Base-by-base conservation (phyloP, 2,329 filamentous ascomycete species). In the Penicillium crustosum region DNA sequence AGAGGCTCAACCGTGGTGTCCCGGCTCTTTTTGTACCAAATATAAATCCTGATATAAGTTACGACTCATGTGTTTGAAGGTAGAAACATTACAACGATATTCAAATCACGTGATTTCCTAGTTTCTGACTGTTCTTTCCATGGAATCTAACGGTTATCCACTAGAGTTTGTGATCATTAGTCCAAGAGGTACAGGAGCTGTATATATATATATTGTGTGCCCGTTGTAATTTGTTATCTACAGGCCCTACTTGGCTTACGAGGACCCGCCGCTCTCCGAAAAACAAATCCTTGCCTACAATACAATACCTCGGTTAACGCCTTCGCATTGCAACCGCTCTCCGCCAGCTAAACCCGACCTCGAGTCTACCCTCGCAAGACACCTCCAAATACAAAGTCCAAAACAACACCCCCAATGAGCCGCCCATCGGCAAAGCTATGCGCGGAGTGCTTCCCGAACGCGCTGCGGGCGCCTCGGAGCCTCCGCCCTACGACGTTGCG, bases 401-500 rank as follows among this genome's bases (percentile, higher is more conserved):
- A 41, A 52, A 21, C 21, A 10, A 6, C 17, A 17, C 27, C 36
- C 36, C 58, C 53, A 66, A 73, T 73, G 69, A 73, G 67, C 51
- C 66, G 66, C 35, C 60, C 70, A n/a, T 67, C 70, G 27, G 65
- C 65, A 42, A 72, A 65, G 53, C 56, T 73, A 27, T 70, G 70
- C 61, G 63, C 66, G 25, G 67, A 71, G 45, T 68, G 66, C 52
- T 53, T 72, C 49, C 66, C 68, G 35, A 60, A 59, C 44, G 67
- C 69, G 38, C 63, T 71, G 54, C 61, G 68, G 50, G 43, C 61
- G 36, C 53, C 65, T 35, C 62, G 58, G 44, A 58, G 60, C 13
- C 50, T 64, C 27, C 59, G 66, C 27, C 59, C 56, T 48, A 49
- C 62, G 19, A 49, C 55, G 17, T 50, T 61, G 53, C 63, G 61